Conservation (phyloP, 2,329 filamentous ascomycete genomes). For the Colletotrichum salicis region DNA sequence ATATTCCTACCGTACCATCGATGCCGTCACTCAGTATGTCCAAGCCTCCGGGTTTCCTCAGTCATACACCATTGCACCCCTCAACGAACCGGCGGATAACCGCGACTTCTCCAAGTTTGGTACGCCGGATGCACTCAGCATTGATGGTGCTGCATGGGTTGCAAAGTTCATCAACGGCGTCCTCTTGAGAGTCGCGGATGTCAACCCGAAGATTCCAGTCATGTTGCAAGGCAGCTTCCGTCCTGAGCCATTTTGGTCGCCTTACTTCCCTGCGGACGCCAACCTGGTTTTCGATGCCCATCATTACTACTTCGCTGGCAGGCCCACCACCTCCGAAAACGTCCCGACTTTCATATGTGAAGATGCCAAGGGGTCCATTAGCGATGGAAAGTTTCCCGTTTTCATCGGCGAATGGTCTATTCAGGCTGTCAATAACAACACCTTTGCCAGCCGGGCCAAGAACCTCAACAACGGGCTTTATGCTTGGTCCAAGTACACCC, state of each 20-base stretch:
- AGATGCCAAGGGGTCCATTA: too few relatives aligned
- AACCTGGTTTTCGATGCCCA: too few relatives aligned
- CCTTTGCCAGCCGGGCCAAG: background rate
- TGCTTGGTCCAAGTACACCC: background rate
- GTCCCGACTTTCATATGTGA: too few relatives aligned
- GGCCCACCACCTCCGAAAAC: too few relatives aligned
- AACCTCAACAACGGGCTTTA: background rate
- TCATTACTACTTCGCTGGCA: too few relatives aligned
- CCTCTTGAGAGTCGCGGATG: background rate
- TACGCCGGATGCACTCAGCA: slow-evolving; percentile 8
- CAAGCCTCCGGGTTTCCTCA: too few relatives aligned
- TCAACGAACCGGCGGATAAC: slow-evolving; percentile 20
- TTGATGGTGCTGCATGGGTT: slow-evolving; percentile 15
- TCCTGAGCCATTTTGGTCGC: slow-evolving; percentile 5
- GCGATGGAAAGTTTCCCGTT: too few relatives aligned
- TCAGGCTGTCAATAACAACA: background rate
- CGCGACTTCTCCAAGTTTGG: slow-evolving; percentile 18
- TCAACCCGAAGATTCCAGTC: too few relatives aligned
- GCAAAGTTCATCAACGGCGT: slow-evolving; percentile 8
- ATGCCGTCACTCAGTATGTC: too few relatives aligned
- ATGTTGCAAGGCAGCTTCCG: slow-evolving; percentile 2
- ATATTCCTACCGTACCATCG: too few relatives aligned
- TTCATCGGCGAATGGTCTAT: too few relatives aligned
- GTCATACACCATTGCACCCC: background rate
- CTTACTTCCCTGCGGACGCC: background rate